Evolutionary conservation across 2,329 filamentous ascomycete species (phyloP), one percentile per base, ranked within the genome.

Genomic region (Cadophora luteo-olivacea): DNA sequence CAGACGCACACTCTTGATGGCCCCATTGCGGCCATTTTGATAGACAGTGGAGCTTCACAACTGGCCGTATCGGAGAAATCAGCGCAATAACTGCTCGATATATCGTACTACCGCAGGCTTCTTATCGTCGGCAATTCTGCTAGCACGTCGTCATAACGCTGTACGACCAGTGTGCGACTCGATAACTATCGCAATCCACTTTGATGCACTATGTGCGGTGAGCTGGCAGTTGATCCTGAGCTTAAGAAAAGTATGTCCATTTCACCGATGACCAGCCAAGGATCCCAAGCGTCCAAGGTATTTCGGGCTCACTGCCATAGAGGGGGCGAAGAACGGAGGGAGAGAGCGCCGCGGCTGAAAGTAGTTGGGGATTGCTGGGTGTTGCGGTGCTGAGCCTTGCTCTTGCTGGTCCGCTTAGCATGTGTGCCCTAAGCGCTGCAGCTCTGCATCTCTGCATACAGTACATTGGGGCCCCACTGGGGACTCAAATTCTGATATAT

Each of bases 401-500:
- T 64, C 61, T 33, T 57, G 61, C 51, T 63, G 51, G 58, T 19
- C 60, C 65, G 65, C 58, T 62, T 61, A 61, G 52, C 33, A 57
- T 24, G 32, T 57, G 61, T 54, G 64, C 57, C 64, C 57, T 68
- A 65, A 61, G 49, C 24, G 60, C 58, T 61, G 33, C 54, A 33
- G 52, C 54, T 22, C 54, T 49, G 58, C 58, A 61, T 12, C 41
- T 61, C 36, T 48, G 58, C 24, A 68, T 41, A 22, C 55, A n/a
- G 54, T 38, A 48, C 22, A 48, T 41, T 63, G 24, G 14, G 45
- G 69, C 64, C 67, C 69, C 70, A 72, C 71, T 72, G 68, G 67
- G 33, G 62, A 48, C 41, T 33, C n/a, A 41, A 62, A 57, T 36
- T 57, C 67, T 61, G 48, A 29, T 45, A 32, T 65, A 66, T 64